These are phyloP conservation scores for Phytophthora lateralis DNA, from an alignment of 352 stramenopile genomes.

Conservation along the genomic window DNA sequence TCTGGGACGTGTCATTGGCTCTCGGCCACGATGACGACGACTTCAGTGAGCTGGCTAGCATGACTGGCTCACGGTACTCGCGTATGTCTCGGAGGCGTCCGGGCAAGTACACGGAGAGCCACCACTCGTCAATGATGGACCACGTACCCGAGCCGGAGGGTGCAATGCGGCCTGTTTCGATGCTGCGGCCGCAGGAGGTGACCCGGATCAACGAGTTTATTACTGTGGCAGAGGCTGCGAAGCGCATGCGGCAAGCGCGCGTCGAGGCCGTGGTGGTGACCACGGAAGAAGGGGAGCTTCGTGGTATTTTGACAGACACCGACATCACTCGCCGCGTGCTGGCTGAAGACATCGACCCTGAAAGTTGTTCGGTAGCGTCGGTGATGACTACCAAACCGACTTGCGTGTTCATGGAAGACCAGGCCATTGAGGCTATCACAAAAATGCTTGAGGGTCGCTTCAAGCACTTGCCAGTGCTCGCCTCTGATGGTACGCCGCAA, in stretches of 20 bases:
- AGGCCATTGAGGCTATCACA: conserved; percentile 85
- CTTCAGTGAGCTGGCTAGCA: conserved; percentile 72
- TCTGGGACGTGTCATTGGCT: conserved; percentile 90
- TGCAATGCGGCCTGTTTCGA: conserved; percentile 76
- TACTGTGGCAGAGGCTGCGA: conserved; percentile 81
- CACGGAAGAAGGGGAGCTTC: conserved; percentile 79
- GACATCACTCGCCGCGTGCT: conserved; percentile 87
- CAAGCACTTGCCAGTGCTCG: conserved; percentile 87
- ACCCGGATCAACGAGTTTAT: conserved; percentile 89
- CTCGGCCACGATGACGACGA: conserved; percentile 75
- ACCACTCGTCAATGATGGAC: conserved; percentile 51
- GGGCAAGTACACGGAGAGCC: conserved; percentile 44
- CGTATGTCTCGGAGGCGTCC: conserved; percentile 40
- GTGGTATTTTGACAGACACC: conserved; percentile 87
- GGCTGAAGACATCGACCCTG: conserved; percentile 80
- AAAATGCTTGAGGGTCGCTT: conserved; percentile 91
- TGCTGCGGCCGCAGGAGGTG: conserved; percentile 78
- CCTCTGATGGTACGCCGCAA: conserved; percentile 66
- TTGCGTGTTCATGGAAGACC: conserved; percentile 82
- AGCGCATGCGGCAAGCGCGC: conserved; percentile 80
- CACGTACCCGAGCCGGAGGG: conserved; percentile 63
- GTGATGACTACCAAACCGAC: conserved; percentile 88
- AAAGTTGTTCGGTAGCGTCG: conserved; percentile 74
- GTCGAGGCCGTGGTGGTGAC: conserved; percentile 89
- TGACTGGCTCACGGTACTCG: conserved; percentile 51